These are phyloP conservation scores for Aegle marmelos DNA, from an alignment of 345 rosid species.

Conservation along the genomic window DNA sequence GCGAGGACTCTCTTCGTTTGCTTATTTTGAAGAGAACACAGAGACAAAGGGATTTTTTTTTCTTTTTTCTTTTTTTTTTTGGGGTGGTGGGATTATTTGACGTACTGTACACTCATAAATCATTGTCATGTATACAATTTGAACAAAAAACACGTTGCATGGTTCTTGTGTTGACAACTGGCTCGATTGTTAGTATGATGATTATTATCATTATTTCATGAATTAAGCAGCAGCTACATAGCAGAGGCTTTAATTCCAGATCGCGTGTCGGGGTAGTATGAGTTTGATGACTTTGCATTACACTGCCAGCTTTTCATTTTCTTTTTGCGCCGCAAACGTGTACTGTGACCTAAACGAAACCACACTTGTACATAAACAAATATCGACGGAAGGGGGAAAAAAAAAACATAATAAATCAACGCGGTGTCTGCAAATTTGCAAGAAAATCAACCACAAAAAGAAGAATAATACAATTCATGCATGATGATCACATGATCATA, in stretches of 20 bases:
- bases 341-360: not conserved
- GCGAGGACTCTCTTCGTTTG: not conserved
- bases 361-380: not conserved
- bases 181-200: not conserved
- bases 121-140: not conserved
- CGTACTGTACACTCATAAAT: not conserved
- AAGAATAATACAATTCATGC: not conserved
- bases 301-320: not conserved
- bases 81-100: too few species aligned
- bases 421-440: not conserved
- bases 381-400: too few species aligned
- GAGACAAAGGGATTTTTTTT: not conserved
- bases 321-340: constrained; percentile 32
- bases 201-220: too few species aligned
- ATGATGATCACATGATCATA: constrained; percentile 10
- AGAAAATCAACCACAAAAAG: not conserved
- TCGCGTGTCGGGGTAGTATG: constrained; percentile 23
- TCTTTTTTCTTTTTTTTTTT: too few species aligned
- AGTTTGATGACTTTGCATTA: not conserved
- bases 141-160: not conserved
- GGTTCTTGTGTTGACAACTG: constrained; percentile 23
- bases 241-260: not conserved
- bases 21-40: not conserved
- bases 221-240: too few species aligned
- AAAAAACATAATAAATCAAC: not conserved